Conservation (phyloP, 2,329 filamentous ascomycete genomes). For the Diaporthe longicolla region DNA sequence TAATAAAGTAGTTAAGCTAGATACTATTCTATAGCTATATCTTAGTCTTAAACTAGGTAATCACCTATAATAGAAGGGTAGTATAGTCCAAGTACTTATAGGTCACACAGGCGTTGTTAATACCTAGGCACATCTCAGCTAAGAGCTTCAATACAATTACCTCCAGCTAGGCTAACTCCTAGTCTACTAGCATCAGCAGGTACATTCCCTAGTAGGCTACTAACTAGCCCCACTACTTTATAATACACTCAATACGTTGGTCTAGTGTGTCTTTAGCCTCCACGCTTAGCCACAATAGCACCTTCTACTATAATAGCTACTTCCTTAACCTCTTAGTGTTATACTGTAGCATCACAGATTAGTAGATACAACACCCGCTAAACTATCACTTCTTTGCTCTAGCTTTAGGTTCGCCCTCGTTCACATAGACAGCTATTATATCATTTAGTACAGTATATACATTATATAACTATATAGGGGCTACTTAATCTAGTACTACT, state of each 20-base stretch:
- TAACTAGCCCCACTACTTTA: neutral
- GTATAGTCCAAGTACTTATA: slow-evolving; percentile 8
- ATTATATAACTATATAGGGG: neutral
- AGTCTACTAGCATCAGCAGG: neutral
- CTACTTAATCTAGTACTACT: neutral
- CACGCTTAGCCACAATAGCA: neutral
- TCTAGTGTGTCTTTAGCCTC: neutral
- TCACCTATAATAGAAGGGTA: neutral
- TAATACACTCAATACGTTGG: slow-evolving; percentile 1
- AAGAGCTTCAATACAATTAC: neutral
- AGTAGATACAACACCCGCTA: neutral
- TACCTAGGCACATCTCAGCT: neutral
- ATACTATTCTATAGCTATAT: neutral
- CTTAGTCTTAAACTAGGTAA: neutral
- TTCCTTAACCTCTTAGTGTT: neutral
- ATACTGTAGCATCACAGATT: neutral
- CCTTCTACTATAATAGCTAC: neutral
- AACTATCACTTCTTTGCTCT: neutral
- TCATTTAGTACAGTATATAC: neutral
- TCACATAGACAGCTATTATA: neutral
- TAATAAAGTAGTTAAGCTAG: slow-evolving; percentile 7
- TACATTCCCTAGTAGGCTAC: neutral
- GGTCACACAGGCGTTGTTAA: neutral
- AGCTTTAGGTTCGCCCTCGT: neutral
- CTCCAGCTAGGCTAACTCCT: neutral